Evolutionary conservation across 495 filamentous ascomycete species (phyloP).

Genomic region (Aspergillus olivimuriae): DNA sequence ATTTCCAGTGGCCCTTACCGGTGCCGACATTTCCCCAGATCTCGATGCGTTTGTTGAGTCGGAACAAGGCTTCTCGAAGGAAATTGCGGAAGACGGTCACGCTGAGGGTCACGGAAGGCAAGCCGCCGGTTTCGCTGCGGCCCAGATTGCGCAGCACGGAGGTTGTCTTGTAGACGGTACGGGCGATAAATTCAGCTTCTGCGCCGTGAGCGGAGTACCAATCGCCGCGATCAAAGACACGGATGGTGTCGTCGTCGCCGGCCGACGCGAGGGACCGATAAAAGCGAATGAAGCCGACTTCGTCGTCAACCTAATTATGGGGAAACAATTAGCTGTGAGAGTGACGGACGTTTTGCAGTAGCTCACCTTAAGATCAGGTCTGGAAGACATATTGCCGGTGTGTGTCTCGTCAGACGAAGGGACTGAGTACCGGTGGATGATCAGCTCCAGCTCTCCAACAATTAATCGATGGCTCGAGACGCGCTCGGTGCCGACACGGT

Average conservation of each 20-base stretch:
- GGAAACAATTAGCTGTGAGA: neutral
- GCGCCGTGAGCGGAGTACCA: conserved; percentile 92
- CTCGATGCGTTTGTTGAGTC: conserved; percentile 82
- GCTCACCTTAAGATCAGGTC: conserved; percentile 81
- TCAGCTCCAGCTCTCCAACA: neutral
- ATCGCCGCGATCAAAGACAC: conserved; percentile 90
- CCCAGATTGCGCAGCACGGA: conserved; percentile 89
- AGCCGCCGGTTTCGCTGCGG: conserved; percentile 68
- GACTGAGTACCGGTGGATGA: conserved; percentile 4
- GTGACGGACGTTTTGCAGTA: neutral
- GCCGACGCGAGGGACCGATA: conserved; percentile 71
- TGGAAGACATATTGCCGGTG: conserved; percentile 65
- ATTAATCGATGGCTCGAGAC: conserved; percentile 10
- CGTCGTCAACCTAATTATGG: conserved; percentile 74
- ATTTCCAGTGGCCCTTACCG: conserved; percentile 82
- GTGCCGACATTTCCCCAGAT: conserved; percentile 65
- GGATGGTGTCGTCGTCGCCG: conserved; percentile 58
- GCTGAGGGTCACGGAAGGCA: conserved; percentile 91
- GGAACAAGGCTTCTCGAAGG: conserved; percentile 87
- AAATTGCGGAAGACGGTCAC: conserved; percentile 93
- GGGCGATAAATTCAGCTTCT: conserved; percentile 89
- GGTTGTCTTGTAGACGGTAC: conserved; percentile 94
- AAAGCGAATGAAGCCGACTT: conserved; percentile 91
- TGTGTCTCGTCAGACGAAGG: conserved; percentile 10
- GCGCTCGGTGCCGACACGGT: conserved; percentile 24